Evolutionary conservation across 108 stramenopile genomes (phyloP).

Genomic region (Nitzschia inconspicua): DNA sequence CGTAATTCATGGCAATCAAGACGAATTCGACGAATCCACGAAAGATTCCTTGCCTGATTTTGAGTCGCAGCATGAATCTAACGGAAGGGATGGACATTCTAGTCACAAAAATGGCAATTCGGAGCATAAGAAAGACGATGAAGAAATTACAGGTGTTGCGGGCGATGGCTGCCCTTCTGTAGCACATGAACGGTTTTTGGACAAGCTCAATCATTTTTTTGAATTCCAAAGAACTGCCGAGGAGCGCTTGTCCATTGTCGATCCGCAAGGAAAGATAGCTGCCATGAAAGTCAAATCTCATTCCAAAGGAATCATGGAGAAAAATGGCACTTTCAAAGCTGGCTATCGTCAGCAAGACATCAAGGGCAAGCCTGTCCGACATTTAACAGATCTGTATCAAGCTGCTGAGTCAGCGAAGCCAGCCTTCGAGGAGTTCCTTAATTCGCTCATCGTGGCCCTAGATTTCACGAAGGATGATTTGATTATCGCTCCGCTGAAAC

Average conservation of each 20-base stretch:
- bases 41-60: neutral
- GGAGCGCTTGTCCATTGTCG: constrained; percentile 9
- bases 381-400: constrained; percentile 22
- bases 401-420: constrained; percentile 24
- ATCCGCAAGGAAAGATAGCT: constrained; percentile 27
- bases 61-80: neutral
- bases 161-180: constrained; percentile 3
- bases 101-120: neutral
- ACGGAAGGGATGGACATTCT: neutral
- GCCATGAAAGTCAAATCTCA: constrained; percentile 29
- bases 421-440: constrained; percentile 15
- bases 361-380: constrained; percentile 17
- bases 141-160: neutral
- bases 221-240: constrained; percentile 15
- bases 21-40: constrained; percentile 1
- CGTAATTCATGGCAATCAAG: neutral
- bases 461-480: constrained; percentile 1
- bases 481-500: constrained; percentile 18
- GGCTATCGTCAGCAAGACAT: constrained; percentile 32
- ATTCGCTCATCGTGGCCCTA: constrained; percentile 6
- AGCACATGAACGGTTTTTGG: constrained; percentile 24
- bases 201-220: constrained; percentile 19
- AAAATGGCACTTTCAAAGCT: constrained; percentile 25
- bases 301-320: constrained; percentile 23
- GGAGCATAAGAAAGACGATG: neutral